Base-by-base conservation (phyloP, 805 yeast species). In the Candida caryicola region DNA sequence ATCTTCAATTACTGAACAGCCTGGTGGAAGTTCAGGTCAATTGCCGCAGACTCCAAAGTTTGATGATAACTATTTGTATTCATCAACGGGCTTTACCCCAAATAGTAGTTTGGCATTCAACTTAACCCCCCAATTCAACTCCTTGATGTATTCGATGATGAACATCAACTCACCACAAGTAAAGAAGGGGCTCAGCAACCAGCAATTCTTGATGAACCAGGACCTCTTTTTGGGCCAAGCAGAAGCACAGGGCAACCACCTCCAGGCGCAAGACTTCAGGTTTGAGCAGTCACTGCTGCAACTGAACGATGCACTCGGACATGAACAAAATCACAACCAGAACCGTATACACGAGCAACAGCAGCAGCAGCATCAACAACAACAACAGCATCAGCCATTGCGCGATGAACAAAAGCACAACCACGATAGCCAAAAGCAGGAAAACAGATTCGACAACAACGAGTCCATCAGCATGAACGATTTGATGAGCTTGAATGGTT, bases 121-220 rank as follows among this genome's bases (percentile, higher is more conserved):
- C 46, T 55, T 64, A 39, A 66, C 71, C 12, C 71, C 72, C 5
- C 70, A 62, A 42, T 62, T 66, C 54, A 65, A 64, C 48, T 51
- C 67, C 10, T 53, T 66, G 57, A 66, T 66, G 69, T 57, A 64
- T 45, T 55, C 65, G 17, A 55, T 61, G 52, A 57, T 61, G 59
- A 55, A 43, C 40, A 37, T 57, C 43, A 58, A 57, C 43, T 59
- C 66, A 12, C 71, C 70, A 4, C 63, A 52, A 33, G 48, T 29
- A 43, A 46, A 52, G 36, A 56, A 48, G 34, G 27, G 39, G 21
- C 33, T 37, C 19, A 41, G 37, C 32, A 39, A 32, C 34, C 38
- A 41, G 23, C 57, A 54, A 28, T 48, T 51, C 33, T 44, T 54
- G 17, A 41, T 51, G 47, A 56, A 54, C 39, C 67, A 57, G 38